Percentiles rank a stretch among this genome's conserved stretches.
phyloP scores from a whole-genome alignment of 1,284 basidiomycete species.

The Ceratobasidium sp. region DNA sequence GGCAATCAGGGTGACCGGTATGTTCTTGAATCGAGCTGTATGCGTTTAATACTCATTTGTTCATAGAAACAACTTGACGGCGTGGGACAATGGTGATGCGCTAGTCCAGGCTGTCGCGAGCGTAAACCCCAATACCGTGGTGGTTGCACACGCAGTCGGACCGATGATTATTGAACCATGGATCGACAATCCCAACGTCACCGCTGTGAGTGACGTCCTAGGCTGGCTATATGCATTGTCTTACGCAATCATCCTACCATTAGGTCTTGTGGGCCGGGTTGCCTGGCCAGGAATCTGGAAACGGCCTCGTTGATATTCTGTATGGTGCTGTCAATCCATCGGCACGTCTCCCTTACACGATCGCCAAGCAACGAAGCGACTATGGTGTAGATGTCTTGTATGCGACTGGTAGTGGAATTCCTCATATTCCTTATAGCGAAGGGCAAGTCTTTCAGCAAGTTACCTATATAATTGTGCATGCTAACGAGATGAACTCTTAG shows the following conservation, averaged over 20 bases:
- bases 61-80: conserved; percentile 75
- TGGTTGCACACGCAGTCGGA: conserved; percentile 80
- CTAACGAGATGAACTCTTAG: neutral
- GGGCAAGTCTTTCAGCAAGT: conserved; percentile 51
- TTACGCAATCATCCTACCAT: neutral
- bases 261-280: conserved; percentile 69
- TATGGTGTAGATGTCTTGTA: conserved; percentile 45
- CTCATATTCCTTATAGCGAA: conserved; percentile 71
- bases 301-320: conserved; percentile 75
- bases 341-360: conserved; percentile 81
- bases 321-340: conserved; percentile 77
- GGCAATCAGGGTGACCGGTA: conserved; percentile 71
- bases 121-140: conserved; percentile 79
- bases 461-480: too few relatives aligned
- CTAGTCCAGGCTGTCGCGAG: conserved; percentile 66
- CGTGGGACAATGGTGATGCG: conserved; percentile 77
- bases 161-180: conserved; percentile 76
- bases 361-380: conserved; percentile 63
- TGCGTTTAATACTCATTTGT: neutral
- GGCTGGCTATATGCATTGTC: neutral
- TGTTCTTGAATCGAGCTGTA: neutral
- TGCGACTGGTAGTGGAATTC: conserved; percentile 52
- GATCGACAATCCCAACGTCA: conserved; percentile 80
- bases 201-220: conserved; percentile 54
- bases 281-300: conserved; percentile 80